These are phyloP conservation scores for Linnemannia zychae DNA, from an alignment of 192 early-diverging fungal species.

Conservation along the genomic window DNA sequence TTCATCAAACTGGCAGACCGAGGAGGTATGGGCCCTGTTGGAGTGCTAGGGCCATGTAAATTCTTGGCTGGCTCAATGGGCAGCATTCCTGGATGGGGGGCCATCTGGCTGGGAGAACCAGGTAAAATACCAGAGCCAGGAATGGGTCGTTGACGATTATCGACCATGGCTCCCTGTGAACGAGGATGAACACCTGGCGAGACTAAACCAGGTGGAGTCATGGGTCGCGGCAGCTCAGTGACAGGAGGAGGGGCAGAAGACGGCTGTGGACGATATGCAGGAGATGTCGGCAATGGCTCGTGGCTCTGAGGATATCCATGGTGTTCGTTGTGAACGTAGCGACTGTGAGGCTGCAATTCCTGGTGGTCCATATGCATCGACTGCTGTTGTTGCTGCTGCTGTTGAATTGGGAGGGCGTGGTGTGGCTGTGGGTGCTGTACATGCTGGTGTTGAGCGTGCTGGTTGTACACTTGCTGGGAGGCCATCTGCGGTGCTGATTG, in stretches of 20 bases:
- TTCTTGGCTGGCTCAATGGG: neutral
- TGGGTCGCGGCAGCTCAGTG: slow-evolving; percentile 4
- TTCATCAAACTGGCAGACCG: slow-evolving; percentile 44
- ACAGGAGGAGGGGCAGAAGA: neutral
- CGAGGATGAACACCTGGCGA: neutral
- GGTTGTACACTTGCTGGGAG: neutral
- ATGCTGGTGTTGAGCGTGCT: slow-evolving; percentile 13
- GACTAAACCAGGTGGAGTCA: slow-evolving; percentile 16
- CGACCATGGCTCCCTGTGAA: neutral
- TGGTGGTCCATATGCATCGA: slow-evolving; percentile 15
- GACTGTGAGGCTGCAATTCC: slow-evolving; percentile 3
- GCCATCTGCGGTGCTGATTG: neutral
- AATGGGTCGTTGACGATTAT: slow-evolving; percentile 10
- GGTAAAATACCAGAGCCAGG: neutral
- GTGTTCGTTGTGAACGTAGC: slow-evolving; percentile 20
- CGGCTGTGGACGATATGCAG: slow-evolving; percentile 11
- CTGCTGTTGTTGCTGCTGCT: slow-evolving; percentile 17
- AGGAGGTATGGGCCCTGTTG: slow-evolving; percentile 14
- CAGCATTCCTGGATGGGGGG: neutral
- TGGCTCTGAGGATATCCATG: slow-evolving; percentile 27
- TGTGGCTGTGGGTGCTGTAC: slow-evolving; percentile 10
- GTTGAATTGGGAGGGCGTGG: neutral
- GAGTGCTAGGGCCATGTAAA: neutral
- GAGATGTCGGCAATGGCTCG: neutral
- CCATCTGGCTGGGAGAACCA: neutral